Conservation (phyloP, 371 early-diverging fungal species). For the Mortierella sp. region DNA sequence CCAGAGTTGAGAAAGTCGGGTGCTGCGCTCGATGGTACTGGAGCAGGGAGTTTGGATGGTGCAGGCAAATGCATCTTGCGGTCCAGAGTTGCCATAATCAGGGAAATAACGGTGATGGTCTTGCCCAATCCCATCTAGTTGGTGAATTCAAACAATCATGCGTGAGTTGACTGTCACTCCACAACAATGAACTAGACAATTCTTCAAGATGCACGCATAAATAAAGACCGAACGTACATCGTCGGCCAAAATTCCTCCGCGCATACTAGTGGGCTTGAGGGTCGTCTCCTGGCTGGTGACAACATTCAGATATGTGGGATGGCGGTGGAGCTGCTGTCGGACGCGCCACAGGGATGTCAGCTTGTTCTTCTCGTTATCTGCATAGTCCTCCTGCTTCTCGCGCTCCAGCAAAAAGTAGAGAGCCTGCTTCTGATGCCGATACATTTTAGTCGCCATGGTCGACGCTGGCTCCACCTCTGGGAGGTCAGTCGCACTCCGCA, state of each 20-base stretch:
- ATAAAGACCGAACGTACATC: constrained; percentile 27
- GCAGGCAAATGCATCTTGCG: constrained; percentile 33
- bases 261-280: constrained; percentile 57
- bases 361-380: constrained; percentile 55
- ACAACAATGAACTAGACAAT: no score
- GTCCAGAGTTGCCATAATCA: constrained; percentile 60
- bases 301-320: constrained; percentile 58
- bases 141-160: neutral
- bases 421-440: constrained; percentile 75
- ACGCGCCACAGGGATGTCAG: constrained; percentile 53
- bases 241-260: constrained; percentile 51
- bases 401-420: constrained; percentile 68
- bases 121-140: constrained; percentile 75
- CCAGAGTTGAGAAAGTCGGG: constrained; percentile 47
- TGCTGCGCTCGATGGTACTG: constrained; percentile 30
- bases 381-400: constrained; percentile 63
- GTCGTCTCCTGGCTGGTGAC: constrained; percentile 61
- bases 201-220: neutral
- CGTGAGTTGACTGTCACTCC: no score
- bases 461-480: constrained; percentile 62
- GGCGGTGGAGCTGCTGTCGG: constrained; percentile 37
- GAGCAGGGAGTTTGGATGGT: constrained; percentile 7
- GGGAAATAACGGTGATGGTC: constrained; percentile 71
- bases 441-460: constrained; percentile 62
- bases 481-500: constrained; percentile 66